A percentile compares a stretch with the other conserved stretches of the same genome.
phyloP scores from a whole-genome alignment of 2,329 filamentous ascomycete genomes.

The Scedosporium apiospermum region DNA sequence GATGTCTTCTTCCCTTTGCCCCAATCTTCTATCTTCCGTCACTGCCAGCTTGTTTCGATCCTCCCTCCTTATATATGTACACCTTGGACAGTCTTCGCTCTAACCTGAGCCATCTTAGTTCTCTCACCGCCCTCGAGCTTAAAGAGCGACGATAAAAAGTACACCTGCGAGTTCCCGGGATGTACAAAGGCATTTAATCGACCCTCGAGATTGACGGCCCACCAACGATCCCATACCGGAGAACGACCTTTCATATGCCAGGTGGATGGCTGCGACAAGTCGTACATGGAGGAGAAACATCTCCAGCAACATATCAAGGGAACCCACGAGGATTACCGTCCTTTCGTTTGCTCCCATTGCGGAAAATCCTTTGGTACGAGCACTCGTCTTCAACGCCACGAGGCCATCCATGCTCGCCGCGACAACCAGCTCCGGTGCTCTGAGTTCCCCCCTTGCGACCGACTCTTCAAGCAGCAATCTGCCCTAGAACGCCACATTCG shows the following conservation, averaged over 20 bases:
- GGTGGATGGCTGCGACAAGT: slow-evolving; percentile 64
- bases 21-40: neutral
- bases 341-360: slow-evolving; percentile 64
- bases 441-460: slow-evolving; percentile 58
- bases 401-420: slow-evolving; percentile 63
- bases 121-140: slow-evolving; percentile 16
- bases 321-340: slow-evolving; percentile 61
- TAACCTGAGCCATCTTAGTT: neutral
- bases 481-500: slow-evolving; percentile 78
- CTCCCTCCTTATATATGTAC: neutral
- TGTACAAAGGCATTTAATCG: slow-evolving; percentile 84
- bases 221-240: slow-evolving; percentile 77
- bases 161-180: slow-evolving; percentile 61
- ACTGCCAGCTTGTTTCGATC: neutral
- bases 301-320: slow-evolving; percentile 78
- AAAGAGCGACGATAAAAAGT: slow-evolving; percentile 51
- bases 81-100: neutral
- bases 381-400: slow-evolving; percentile 67
- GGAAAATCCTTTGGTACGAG: slow-evolving; percentile 74
- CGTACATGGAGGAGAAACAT: slow-evolving; percentile 80
- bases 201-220: slow-evolving; percentile 68
- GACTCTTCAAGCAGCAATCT: slow-evolving; percentile 79
- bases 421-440: slow-evolving; percentile 67
- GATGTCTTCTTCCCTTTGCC: neutral
- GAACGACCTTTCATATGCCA: slow-evolving; percentile 71